Base-by-base conservation (phyloP, 257 asterid species). In the Penstemon barbatus region DNA sequence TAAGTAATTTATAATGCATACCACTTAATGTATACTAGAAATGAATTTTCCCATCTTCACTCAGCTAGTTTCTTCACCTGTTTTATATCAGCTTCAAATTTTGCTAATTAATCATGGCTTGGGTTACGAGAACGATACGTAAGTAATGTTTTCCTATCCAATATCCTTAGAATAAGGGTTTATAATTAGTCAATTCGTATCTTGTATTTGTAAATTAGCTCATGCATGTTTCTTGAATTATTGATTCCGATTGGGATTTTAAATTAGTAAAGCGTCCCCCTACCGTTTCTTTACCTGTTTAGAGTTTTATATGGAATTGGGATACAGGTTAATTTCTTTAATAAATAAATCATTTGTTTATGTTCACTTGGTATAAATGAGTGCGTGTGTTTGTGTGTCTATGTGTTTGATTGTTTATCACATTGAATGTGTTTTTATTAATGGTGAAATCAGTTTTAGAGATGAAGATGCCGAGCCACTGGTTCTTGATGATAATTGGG, bases 381-480 rank as follows among this genome's bases (percentile, higher is more conserved):
- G 33, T 25, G 33, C 33, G 33, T 25, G 33, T 25, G 33, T 25
- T 25, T 46, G 15, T 42, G 4, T 53, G 55, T 75, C 71, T 73
- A 49, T 63, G 60, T 52, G 69, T 65, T 52, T 72, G 62, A 46
- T 70, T 73, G 66, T 61, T 78, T 13, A 3, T 48, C 69, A 44
- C 37, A 11, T 63, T 66, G 43, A 7, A 45, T 71, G 46, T 58
- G 25, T 5, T 13, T 64, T 58, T 46, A 66, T 36, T 71, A 52
- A 52, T 46, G 4, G 42, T 55, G 65, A 53, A 72, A 80, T 68
- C 83, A 89, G 98, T 62, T 85, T 86, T 72, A 74, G 84, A 11
- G 97, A 93, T 74, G 99, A 93, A 71, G 97, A 93, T 15, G 97
- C 96, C 36, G 99, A 90, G 86, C 95, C 95, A 3, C 75, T 93